Percentiles rank a stretch among this genome's conserved stretches.
Evolutionary conservation across 2,329 filamentous ascomycete species (phyloP).

Genomic region (Tolypocladium endophyticum): DNA sequence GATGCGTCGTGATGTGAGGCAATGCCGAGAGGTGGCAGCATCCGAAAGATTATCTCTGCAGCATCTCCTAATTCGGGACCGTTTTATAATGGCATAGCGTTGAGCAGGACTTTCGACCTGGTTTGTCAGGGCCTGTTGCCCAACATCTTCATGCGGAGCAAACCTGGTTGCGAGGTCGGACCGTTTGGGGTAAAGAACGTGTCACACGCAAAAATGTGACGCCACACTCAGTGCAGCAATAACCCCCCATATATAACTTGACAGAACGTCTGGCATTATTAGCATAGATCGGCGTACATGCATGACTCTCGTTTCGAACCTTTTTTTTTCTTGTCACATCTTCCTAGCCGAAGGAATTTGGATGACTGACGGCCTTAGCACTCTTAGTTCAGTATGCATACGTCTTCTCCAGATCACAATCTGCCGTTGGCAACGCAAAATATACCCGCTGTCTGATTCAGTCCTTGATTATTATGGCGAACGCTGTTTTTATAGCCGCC

Average conservation of each 20-base stretch:
- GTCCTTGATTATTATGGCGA: too few relatives aligned
- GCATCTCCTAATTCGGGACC: neutral
- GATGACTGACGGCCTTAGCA: neutral
- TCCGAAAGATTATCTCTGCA: neutral
- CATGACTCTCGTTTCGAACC: too few relatives aligned
- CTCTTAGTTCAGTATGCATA: too few relatives aligned
- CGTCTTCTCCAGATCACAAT: neutral
- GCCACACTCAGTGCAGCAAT: too few relatives aligned
- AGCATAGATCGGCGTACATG: neutral
- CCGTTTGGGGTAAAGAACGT: neutral
- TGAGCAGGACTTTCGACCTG: neutral
- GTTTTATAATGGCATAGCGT: neutral
- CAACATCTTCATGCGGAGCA: neutral
- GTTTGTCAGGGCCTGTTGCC: neutral
- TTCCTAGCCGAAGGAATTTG: neutral
- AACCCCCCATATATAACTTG: too few relatives aligned
- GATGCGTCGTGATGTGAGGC: slow-evolving; percentile 41
- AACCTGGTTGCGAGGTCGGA: neutral
- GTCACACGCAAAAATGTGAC: too few relatives aligned
- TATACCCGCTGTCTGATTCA: neutral
- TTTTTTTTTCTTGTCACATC: neutral
- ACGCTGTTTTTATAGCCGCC: neutral
- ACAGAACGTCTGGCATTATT: neutral
- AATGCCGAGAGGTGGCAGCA: neutral
- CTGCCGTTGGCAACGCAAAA: neutral